These are phyloP conservation scores for Apostasia ramifera DNA, from an alignment of 106 monocot species.

Conservation along the genomic window DNA sequence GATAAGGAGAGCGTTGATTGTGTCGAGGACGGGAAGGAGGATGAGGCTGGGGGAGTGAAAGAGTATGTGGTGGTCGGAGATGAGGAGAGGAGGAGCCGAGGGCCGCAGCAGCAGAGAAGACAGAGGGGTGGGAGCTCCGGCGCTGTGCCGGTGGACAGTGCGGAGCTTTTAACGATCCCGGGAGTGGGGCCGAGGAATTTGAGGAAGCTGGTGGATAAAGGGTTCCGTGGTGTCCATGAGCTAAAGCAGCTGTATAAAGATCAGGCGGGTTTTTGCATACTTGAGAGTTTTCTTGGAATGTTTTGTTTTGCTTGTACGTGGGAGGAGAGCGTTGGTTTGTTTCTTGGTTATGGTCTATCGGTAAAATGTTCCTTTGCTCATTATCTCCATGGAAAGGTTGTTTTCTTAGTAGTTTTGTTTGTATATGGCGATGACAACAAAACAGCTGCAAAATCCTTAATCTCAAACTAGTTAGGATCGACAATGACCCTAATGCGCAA, in stretches of 20 bases:
- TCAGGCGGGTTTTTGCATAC: slow-evolving; percentile 20
- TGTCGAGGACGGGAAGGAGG: slow-evolving; percentile 5
- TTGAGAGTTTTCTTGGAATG: neutral
- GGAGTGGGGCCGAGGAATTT: slow-evolving; percentile 61
- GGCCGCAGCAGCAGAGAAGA: slow-evolving; percentile 10
- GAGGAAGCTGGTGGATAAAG: slow-evolving; percentile 62
- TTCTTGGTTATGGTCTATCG: no score
- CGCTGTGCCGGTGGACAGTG: slow-evolving; percentile 11
- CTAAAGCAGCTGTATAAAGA: slow-evolving; percentile 65
- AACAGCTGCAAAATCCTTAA: no score
- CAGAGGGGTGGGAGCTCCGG: slow-evolving; percentile 13
- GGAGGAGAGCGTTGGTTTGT: no score
- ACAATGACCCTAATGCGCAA: no score
- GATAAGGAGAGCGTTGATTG: slow-evolving; percentile 9
- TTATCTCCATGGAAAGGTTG: no score
- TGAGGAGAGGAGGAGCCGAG: slow-evolving; percentile 3
- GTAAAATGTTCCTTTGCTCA: no score
- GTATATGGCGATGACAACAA: no score
- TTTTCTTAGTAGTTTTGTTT: no score
- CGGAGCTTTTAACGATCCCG: slow-evolving; percentile 42
- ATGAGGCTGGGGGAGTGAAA: slow-evolving; percentile 6
- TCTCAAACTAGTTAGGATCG: no score
- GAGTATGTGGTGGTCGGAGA: neutral
- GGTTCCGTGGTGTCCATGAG: slow-evolving; percentile 46
- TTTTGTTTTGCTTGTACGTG: neutral